Conservation (phyloP, 768 basidiomycete genomes). For the Paxillus involutus region DNA sequence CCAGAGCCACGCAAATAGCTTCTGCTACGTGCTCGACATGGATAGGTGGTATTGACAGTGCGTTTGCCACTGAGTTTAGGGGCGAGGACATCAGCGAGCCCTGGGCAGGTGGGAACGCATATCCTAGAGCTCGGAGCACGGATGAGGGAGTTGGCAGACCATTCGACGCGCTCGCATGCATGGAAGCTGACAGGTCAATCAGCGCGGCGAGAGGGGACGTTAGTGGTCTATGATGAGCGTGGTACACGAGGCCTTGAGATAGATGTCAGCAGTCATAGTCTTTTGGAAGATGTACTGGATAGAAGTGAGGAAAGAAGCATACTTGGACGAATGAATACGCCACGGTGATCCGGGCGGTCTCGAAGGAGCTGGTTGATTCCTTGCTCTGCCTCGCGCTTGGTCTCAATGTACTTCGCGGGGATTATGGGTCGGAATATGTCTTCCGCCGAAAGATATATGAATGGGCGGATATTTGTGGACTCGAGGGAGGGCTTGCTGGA, state of each 20-base stretch:
- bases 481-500: conserved; percentile 39
- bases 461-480: conserved; percentile 49
- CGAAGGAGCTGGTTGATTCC: conserved; percentile 57
- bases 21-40: conserved; percentile 96
- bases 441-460: conserved; percentile 95
- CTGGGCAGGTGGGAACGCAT: conserved; percentile 33
- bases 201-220: conserved; percentile 82
- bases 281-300: conserved; percentile 9
- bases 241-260: conserved; percentile 85
- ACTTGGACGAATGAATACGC: conserved; percentile 90
- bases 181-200: conserved; percentile 73
- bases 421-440: conserved; percentile 82
- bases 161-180: conserved; percentile 62
- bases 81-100: conserved; percentile 41
- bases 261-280: conserved; percentile 11
- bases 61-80: conserved; percentile 71
- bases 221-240: conserved; percentile 89
- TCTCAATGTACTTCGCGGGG: conserved; percentile 82
- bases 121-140: conserved; percentile 54
- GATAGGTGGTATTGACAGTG: conserved; percentile 82
- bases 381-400: conserved; percentile 90
- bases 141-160: conserved; percentile 64
- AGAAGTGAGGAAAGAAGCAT: conserved; percentile 30
- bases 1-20: conserved; percentile 68
- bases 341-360: conserved; percentile 49